Base-by-base conservation (phyloP, 1,139 yeast genomes). In the Kodamaea fungicola region DNA sequence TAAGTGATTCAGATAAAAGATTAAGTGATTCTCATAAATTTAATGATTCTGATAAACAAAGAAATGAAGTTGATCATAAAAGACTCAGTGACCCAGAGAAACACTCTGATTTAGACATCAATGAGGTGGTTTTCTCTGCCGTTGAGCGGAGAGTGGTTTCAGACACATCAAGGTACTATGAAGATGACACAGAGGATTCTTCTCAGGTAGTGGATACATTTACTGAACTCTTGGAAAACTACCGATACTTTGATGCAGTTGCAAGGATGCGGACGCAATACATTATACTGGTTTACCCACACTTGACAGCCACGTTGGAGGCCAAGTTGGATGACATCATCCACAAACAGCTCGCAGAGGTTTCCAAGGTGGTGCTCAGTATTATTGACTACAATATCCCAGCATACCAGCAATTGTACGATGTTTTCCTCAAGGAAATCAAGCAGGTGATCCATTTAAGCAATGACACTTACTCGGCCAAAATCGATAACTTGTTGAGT, bases 401-500 rank as follows among this genome's bases (percentile, higher is more conserved):
- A 0, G 58, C 58, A 7, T 64, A 63, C 39, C 73, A 67, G 39
- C 49, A 49, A 28, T 45, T 67, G 32, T 67, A 65, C 43, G 45
- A 49, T 5, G 68, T 62, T 2, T 57, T 65, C 22, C 49, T 64
- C 24, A 57, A 59, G 33, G 75, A 70, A 41, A 56, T 63, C 35
- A 64, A 59, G 43, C 59, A 71, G 4, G 55, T 69, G n/a, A 52
- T 61, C 22, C 71, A 64, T 35, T 45, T 63, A 44, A 65, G 63
- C 13, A 67, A 67, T 42, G 74, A 74, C 37, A 70, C 61, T 22
- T 64, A 69, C 42, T 64, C 75, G 1, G 55, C 78, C n/a, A 61
- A 68, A 35, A 71, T 83, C 9, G 96, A 88, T 51, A 76, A 77
- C 31, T 60, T 87, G 39, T 66, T 88, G 30, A 78, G 83, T 16